Base-by-base conservation (phyloP, 225 moss, liverwort and hornwort genomes). In the Neckera pumila region DNA sequence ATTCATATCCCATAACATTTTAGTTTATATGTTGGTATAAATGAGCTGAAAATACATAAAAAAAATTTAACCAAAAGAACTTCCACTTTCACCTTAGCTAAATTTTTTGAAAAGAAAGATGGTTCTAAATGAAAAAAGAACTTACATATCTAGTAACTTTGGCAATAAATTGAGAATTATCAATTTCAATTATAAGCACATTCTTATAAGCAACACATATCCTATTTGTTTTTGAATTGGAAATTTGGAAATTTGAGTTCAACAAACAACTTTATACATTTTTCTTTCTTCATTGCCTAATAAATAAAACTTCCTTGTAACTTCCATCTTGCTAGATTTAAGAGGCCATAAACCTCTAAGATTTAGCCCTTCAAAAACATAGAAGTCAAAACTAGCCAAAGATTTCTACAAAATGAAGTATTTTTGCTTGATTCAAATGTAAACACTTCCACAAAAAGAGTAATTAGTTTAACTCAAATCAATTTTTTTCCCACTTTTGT, bases 41-140 rank as follows among this genome's bases (percentile, higher is more conserved):
- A 26, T 57, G 57, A 10, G 17, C 7, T 78, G 21, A 78, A 0
- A 23, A 36, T 36, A 15, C 1, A 14, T 31, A 4, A 38, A 38
- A 54, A 78, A 56, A 14, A 10, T 9, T n/a, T 2, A 57, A 26
- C 4, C 16, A 17, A n/a, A n/a, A 11, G 10, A 15, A 0, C 2
- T 77, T 56, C 0, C 0, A 11, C 6, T n/a, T 17, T n/a, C 10
- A 7, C 11, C 6, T n/a, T n/a, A 47, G 47, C 15, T 25, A 5
- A 23, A 15, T 54, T 2, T 25, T n/a, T 0, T 9, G 6, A 9
- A 36, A 54, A n/a, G 0, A 4, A 77, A 77, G 54, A 36, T 25
- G 15, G 6, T 56, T 56, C 3, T 56, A 6, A 15, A 25, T 56
- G 10, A 9, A 34, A 53, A 5, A 51, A 21, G 26, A 49, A 20